Percentiles rank a stretch among this genome's conserved stretches.
Evolutionary conservation across 306 rosid genomes (phyloP).

Genomic region (Cucurbita moschata): DNA sequence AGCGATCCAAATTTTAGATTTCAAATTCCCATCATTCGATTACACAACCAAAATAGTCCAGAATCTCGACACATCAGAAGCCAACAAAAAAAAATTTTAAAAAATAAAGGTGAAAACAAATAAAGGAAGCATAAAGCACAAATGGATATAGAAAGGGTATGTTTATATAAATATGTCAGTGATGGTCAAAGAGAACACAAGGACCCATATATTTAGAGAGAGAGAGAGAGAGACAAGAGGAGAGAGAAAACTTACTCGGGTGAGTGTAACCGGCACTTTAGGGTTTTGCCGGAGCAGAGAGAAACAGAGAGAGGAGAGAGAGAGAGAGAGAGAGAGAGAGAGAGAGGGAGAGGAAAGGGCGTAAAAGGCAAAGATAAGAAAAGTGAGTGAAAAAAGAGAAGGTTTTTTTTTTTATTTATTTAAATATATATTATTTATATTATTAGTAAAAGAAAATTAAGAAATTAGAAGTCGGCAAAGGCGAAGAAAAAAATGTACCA

Average conservation of each 20-base stretch:
- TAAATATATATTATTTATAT: neutral
- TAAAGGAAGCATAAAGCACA: neutral
- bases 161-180: constrained; percentile 2
- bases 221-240: constrained; percentile 12
- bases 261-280: constrained; percentile 94
- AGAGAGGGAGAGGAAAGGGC: neutral
- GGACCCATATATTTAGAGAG: constrained; percentile 4
- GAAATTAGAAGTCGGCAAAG: too few species aligned
- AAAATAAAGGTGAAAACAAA: neutral
- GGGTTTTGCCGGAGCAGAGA: constrained; percentile 98
- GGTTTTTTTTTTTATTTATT: too few species aligned
- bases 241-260: constrained; percentile 84
- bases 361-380: neutral
- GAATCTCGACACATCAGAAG: neutral
- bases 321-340: neutral
- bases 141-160: neutral
- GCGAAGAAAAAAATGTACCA: too few species aligned
- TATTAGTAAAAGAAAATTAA: too few species aligned
- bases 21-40: too few species aligned
- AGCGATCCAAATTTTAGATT: neutral
- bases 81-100: too few species aligned
- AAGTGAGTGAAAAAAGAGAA: neutral
- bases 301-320: constrained; percentile 31
- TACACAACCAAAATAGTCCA: neutral
- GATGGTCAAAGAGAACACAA: neutral